Evolutionary conservation across 1,284 basidiomycete genomes (phyloP).

Genomic region (Boletus sp.): DNA sequence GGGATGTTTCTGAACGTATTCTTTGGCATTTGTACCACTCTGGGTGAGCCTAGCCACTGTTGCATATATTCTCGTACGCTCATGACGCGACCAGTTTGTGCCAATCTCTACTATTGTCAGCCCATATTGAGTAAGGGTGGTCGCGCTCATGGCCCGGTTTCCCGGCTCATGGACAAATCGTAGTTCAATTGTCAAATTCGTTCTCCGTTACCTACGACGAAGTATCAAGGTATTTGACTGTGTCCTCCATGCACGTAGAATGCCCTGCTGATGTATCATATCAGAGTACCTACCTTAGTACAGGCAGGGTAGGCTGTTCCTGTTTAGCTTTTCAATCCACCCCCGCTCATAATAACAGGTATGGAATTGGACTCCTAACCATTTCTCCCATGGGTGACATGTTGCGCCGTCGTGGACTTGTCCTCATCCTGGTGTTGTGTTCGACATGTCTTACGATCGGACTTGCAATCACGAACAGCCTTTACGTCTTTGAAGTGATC

Average conservation of each 20-base stretch:
- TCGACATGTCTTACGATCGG: conserved; percentile 53
- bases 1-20: conserved; percentile 56
- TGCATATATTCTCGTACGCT: neutral
- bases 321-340: neutral
- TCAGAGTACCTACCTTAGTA: conserved; percentile 45
- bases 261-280: neutral
- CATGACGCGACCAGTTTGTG: conserved; percentile 39
- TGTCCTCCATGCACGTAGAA: neutral
- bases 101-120: conserved; percentile 70
- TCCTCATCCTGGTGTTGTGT: conserved; percentile 46
- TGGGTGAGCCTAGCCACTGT: conserved; percentile 40
- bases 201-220: conserved; percentile 56
- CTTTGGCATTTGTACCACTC: conserved; percentile 67
- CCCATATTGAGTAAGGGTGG: conserved; percentile 52
- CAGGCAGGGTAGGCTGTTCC: conserved; percentile 42
- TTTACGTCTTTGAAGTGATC: conserved; percentile 52
- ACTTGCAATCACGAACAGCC: conserved; percentile 47
- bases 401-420: conserved; percentile 52
- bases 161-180: neutral
- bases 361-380: conserved; percentile 55
- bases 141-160: neutral
- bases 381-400: conserved; percentile 65
- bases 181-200: conserved; percentile 51
- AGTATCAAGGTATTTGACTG: conserved; percentile 46
- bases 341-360: conserved; percentile 35